A percentile compares a stretch with the other conserved stretches of the same genome.
phyloP scores from a whole-genome alignment of 495 filamentous ascomycete genomes.

The Penicillium nucicola region DNA sequence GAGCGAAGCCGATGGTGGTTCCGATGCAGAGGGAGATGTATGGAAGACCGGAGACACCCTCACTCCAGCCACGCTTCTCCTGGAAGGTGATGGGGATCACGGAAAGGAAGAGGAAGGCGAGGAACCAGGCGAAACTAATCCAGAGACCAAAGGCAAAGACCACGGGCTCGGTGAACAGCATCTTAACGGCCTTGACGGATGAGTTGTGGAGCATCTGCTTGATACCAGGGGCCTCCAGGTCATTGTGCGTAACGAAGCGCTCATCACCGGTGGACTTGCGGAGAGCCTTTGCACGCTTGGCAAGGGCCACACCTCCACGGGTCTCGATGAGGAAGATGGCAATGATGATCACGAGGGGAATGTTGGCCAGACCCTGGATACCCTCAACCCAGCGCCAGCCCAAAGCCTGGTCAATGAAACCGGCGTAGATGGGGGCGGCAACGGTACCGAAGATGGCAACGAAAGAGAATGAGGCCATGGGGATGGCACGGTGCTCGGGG shows the following conservation, averaged over 20 bases:
- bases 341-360: constrained; percentile 53
- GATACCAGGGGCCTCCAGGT: constrained; percentile 41
- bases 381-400: constrained; percentile 84
- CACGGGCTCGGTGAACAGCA: constrained; percentile 71
- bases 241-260: constrained; percentile 65
- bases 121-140: constrained; percentile 70
- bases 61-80: constrained; percentile 62
- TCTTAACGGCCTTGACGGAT: constrained; percentile 57
- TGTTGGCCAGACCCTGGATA: constrained; percentile 69
- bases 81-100: constrained; percentile 70
- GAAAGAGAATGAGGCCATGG: constrained; percentile 76
- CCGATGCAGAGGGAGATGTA: constrained; percentile 69
- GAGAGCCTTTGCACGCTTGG: constrained; percentile 57
- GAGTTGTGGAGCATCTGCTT: constrained; percentile 40
- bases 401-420: constrained; percentile 62
- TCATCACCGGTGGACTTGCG: constrained; percentile 57
- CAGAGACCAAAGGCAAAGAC: constrained; percentile 71
- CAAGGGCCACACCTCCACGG: constrained; percentile 57
- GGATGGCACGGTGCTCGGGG: constrained; percentile 70
- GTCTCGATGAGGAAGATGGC: constrained; percentile 64
- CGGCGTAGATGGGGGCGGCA: constrained; percentile 68
- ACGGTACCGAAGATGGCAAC: constrained; percentile 74
- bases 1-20: constrained; percentile 58
- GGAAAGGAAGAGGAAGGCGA: constrained; percentile 76
- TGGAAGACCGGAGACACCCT: constrained; percentile 66